Evolutionary conservation across 495 filamentous ascomycete species (phyloP).

Genomic region (Hypomontagnella submonticulosa): DNA sequence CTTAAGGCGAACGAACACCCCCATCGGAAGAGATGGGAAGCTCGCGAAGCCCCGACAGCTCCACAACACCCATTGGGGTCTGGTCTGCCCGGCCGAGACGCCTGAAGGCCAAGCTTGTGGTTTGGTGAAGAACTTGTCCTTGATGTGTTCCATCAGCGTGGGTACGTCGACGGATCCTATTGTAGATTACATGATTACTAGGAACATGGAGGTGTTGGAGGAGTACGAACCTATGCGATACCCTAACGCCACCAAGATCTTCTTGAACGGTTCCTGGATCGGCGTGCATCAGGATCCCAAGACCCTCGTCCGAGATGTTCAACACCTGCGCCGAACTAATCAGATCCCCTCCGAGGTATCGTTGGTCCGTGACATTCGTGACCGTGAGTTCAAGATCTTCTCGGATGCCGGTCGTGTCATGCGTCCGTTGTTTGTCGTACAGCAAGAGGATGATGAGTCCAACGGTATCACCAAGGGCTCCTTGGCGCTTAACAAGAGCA

Average conservation of each 20-base stretch:
- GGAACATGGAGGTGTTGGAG: conserved; percentile 95
- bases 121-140: conserved; percentile 95
- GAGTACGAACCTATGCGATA: conserved; percentile 91
- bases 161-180: conserved; percentile 90
- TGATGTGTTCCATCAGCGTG: conserved; percentile 98
- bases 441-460: conserved; percentile 73
- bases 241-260: conserved; percentile 95
- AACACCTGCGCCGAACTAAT: conserved; percentile 77
- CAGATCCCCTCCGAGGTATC: conserved; percentile 90
- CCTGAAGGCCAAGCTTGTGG: conserved; percentile 99
- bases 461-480: conserved; percentile 76
- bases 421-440: conserved; percentile 87
- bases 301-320: conserved; percentile 79
- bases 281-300: conserved; percentile 87
- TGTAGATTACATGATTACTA: conserved; percentile 91
- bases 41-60: conserved; percentile 97
- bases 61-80: conserved; percentile 98
- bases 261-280: conserved; percentile 98
- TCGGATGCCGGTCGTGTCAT: conserved; percentile 96
- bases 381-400: conserved; percentile 98
- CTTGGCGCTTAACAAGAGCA: conserved; percentile 83
- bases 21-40: conserved; percentile 97
- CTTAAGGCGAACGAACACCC: conserved; percentile 95
- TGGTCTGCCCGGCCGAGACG: conserved; percentile 97
- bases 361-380: conserved; percentile 92